Percentiles rank a stretch among this genome's conserved stretches.
phyloP scores from a whole-genome alignment of 805 yeast species.

The Lachancea lanzarotensis region DNA sequence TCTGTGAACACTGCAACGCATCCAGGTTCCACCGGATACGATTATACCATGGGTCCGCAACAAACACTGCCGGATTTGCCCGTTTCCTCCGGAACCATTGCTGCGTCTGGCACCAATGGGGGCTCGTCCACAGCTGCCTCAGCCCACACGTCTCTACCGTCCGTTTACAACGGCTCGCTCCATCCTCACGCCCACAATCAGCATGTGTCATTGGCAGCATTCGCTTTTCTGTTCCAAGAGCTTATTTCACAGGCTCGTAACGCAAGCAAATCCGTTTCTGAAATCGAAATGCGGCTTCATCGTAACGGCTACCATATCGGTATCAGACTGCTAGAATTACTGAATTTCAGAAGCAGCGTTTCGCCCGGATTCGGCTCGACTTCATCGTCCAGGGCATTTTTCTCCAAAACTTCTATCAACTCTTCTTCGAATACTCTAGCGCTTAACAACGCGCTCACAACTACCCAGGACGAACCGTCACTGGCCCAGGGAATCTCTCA shows the following conservation, averaged over 20 bases:
- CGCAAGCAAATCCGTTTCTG: conserved; percentile 56
- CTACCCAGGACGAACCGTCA: conserved; percentile 13
- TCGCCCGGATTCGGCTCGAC: conserved; percentile 11
- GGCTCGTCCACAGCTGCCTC: neutral
- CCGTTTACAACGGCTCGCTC: conserved; percentile 24
- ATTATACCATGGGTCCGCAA: conserved; percentile 27
- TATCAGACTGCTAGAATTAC: conserved; percentile 57
- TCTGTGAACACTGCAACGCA: conserved; percentile 4
- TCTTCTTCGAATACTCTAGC: neutral
- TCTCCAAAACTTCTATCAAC: neutral
- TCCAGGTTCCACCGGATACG: conserved; percentile 18
- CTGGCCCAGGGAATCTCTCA: conserved; percentile 19
- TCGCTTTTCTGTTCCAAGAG: conserved; percentile 67
- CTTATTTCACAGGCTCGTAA: conserved; percentile 57
- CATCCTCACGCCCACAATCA: conserved; percentile 13
- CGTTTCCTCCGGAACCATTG: neutral
- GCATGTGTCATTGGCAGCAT: conserved; percentile 61
- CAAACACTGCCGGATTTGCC: conserved; percentile 22
- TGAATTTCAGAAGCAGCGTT: conserved; percentile 29
- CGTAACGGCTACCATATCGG: conserved; percentile 78
- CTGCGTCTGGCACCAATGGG: neutral
- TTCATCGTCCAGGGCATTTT: neutral
- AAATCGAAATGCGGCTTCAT: conserved; percentile 54
- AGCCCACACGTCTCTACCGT: conserved; percentile 8
- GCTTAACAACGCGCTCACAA: neutral